phyloP scores from a whole-genome alignment of 345 rosid species.

The Populus tremula region DNA sequence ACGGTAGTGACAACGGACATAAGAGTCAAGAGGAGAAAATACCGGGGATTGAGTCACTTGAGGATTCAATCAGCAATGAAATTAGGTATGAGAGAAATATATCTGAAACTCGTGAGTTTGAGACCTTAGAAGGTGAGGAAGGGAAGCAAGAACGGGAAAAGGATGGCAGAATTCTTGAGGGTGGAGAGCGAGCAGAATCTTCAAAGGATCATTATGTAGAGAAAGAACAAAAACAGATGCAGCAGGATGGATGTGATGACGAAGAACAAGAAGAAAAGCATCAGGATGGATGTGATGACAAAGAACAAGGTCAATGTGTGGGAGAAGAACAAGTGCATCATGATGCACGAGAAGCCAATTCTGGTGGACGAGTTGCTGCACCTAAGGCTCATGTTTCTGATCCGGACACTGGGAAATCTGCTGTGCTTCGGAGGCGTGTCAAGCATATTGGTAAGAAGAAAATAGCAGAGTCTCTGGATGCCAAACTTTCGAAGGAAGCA shows the following conservation, averaged over 20 bases:
- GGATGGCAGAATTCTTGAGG: slow-evolving; percentile 4
- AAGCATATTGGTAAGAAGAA: slow-evolving; percentile 1
- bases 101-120: neutral
- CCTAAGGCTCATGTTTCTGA: slow-evolving; percentile 8
- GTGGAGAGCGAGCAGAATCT: neutral
- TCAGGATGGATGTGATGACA: neutral
- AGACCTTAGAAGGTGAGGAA: slow-evolving; percentile 9
- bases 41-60: neutral
- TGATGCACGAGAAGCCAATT: neutral
- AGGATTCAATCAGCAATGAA: neutral
- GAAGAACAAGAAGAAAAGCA: slow-evolving; percentile 8
- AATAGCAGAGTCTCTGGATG: neutral
- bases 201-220: neutral
- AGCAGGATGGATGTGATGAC: neutral
- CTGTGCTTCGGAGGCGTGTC: neutral
- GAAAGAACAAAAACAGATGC: neutral
- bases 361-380: neutral
- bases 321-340: neutral
- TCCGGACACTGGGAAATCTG: slow-evolving; percentile 16
- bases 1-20: neutral
- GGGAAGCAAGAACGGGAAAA: slow-evolving; percentile 5
- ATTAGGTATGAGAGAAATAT: neutral
- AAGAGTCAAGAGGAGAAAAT: neutral
- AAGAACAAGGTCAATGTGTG: neutral
- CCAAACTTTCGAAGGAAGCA: neutral